phyloP scores from a whole-genome alignment of 2,329 filamentous ascomycete species.

The Mycosphaerella sp. region DNA sequence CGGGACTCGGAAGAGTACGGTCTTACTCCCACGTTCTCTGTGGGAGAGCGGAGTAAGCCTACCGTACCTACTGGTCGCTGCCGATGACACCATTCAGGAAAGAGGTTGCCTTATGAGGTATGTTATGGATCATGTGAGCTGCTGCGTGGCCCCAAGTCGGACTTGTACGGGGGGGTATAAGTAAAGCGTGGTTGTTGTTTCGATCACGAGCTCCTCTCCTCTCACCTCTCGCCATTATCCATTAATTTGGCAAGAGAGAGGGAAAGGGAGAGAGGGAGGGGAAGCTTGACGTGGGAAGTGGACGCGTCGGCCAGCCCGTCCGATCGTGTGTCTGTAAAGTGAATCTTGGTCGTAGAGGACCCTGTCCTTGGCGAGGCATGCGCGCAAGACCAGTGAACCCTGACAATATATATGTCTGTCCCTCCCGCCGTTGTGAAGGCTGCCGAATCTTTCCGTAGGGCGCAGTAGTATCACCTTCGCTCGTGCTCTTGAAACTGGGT shows the following conservation, averaged over 20 bases:
- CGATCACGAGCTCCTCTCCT: background rate
- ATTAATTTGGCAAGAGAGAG: no score
- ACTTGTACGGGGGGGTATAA: background rate
- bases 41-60: background rate
- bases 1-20: background rate
- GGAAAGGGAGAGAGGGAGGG: background rate
- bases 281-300: background rate
- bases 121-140: background rate
- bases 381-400: background rate
- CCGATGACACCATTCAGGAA: background rate
- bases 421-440: background rate
- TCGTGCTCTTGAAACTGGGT: background rate
- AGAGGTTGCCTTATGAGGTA: no score
- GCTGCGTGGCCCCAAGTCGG: background rate
- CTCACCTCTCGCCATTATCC: no score
- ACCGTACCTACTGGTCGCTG: no score
- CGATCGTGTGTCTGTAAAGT: background rate
- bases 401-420: background rate
- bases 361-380: background rate
- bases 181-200: background rate
- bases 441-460: background rate
- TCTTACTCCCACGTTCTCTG: background rate
- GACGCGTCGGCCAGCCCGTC: background rate
- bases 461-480: background rate
- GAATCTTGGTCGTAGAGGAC: background rate